phyloP scores from a whole-genome alignment of 192 early-diverging fungal genomes.

The Coemansia sp. region DNA sequence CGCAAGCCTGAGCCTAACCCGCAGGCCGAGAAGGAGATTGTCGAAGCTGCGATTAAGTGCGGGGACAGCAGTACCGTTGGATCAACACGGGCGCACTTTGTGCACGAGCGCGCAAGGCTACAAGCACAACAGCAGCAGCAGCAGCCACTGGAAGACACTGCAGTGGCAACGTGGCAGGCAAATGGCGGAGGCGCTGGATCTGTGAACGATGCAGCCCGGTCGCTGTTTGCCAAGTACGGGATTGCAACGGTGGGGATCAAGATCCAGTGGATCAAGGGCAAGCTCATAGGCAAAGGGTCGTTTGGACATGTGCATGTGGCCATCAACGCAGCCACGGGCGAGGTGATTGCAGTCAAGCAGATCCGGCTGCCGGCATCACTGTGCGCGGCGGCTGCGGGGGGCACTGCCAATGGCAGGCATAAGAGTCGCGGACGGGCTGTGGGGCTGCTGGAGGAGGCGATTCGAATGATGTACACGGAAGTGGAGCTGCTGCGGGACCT shows the following conservation, averaged over 20 bases:
- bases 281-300: constrained; percentile 77
- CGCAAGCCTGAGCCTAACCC: constrained; percentile 46
- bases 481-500: constrained; percentile 69
- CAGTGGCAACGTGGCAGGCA: background rate
- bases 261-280: constrained; percentile 71
- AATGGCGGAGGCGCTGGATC: background rate
- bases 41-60: constrained; percentile 45
- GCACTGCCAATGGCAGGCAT: background rate
- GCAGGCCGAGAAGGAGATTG: constrained; percentile 45
- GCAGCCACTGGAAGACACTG: background rate
- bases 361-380: constrained; percentile 58
- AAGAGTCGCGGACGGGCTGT: background rate
- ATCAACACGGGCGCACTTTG: constrained; percentile 50
- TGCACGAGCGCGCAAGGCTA: constrained; percentile 21
- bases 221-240: constrained; percentile 43
- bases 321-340: constrained; percentile 65
- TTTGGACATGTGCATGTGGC: constrained; percentile 77
- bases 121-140: constrained; percentile 17
- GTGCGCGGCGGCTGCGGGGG: constrained; percentile 6
- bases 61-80: constrained; percentile 26
- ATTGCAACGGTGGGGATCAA: constrained; percentile 31
- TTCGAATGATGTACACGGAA: constrained; percentile 66
- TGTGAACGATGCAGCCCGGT: constrained; percentile 31
- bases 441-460: constrained; percentile 19
- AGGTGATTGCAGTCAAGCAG: constrained; percentile 83